Evolutionary conservation across 1,284 basidiomycete genomes (phyloP).

Genomic region (Melampsora americana): DNA sequence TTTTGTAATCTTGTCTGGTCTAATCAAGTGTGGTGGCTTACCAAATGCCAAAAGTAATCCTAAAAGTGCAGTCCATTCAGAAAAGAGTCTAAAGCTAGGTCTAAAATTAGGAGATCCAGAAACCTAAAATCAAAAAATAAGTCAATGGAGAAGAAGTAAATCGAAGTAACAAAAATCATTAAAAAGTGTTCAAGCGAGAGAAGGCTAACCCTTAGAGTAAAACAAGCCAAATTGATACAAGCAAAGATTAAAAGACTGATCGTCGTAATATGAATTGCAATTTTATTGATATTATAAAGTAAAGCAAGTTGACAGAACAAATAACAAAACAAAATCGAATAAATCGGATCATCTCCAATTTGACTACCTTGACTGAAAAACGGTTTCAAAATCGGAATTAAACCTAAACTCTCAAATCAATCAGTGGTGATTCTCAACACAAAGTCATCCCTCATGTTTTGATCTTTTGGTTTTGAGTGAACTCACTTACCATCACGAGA

Average conservation of each 20-base stretch:
- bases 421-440: too few species aligned
- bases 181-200: too few species aligned
- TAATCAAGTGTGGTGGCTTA: neutral
- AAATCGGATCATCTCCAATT: conserved; percentile 38
- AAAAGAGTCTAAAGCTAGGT: conserved; percentile 41
- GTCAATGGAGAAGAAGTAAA: neutral
- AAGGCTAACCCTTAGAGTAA: conserved; percentile 29
- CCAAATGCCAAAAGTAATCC: conserved; percentile 20
- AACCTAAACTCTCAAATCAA: too few species aligned
- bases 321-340: conserved; percentile 37
- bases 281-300: conserved; percentile 25
- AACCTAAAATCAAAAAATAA: conserved; percentile 13
- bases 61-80: conserved; percentile 38
- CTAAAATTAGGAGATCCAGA: conserved; percentile 42
- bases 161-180: too few species aligned
- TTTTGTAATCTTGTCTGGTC: too few species aligned
- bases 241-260: conserved; percentile 32
- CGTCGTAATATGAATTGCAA: conserved; percentile 28
- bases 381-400: conserved; percentile 38
- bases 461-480: neutral
- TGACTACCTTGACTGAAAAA: conserved; percentile 34
- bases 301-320: conserved; percentile 27
- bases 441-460: neutral
- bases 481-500: conserved; percentile 31
- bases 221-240: conserved; percentile 39